These are phyloP conservation scores for Medicago arabica DNA, from an alignment of 306 rosid genomes.

Conservation along the genomic window DNA sequence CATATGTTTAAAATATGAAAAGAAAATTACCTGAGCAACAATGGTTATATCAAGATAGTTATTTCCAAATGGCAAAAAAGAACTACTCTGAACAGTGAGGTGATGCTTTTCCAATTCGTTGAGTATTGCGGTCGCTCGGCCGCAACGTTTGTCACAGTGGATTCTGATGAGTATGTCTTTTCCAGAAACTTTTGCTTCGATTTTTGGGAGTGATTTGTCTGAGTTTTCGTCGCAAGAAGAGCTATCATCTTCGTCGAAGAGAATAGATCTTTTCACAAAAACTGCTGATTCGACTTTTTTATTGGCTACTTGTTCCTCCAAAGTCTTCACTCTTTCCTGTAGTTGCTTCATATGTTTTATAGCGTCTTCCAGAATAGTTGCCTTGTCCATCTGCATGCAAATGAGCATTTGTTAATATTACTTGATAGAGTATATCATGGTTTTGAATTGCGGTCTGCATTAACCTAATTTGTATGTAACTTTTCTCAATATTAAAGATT, in stretches of 20 bases:
- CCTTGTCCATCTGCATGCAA: constrained; percentile 85
- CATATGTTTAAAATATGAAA: too few species aligned
- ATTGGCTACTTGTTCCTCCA: constrained; percentile 65
- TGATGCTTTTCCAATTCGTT: constrained; percentile 54
- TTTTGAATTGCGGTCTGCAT: background rate
- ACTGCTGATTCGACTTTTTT: constrained; percentile 65
- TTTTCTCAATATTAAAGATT: too few species aligned
- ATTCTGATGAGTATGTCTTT: constrained; percentile 69
- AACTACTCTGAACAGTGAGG: constrained; percentile 62
- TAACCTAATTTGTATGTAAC: too few species aligned
- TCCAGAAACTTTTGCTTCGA: constrained; percentile 72
- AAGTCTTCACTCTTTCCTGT: constrained; percentile 55
- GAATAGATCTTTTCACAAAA: constrained; percentile 55
- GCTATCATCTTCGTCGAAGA: constrained; percentile 38
- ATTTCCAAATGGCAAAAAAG: constrained; percentile 67
- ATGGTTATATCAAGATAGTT: constrained; percentile 66
- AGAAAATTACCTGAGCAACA: constrained; percentile 44
- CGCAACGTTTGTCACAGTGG: constrained; percentile 59
- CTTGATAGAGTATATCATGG: background rate
- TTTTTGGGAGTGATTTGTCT: constrained; percentile 56
- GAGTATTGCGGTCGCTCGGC: constrained; percentile 52
- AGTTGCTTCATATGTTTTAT: constrained; percentile 65
- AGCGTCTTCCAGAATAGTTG: constrained; percentile 84
- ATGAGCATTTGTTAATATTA: background rate
- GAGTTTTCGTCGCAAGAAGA: constrained; percentile 53